phyloP scores from a whole-genome alignment of 2,329 filamentous ascomycete genomes.

The Elsinoe fawcettii region DNA sequence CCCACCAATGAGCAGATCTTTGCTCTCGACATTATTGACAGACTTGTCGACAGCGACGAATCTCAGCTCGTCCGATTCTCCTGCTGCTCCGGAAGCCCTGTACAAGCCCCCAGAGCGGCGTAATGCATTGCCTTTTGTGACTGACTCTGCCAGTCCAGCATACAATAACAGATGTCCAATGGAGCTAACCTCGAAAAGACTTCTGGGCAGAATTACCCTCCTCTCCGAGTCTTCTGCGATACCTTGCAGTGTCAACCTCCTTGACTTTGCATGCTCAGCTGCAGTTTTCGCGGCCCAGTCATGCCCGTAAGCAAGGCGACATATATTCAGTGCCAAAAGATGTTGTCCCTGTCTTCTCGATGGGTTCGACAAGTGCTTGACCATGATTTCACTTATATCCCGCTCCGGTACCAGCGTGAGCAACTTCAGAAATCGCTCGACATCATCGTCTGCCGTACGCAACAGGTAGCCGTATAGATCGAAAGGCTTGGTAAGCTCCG shows the following conservation, averaged over 20 bases:
- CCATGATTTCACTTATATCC: slow-evolving; percentile 61
- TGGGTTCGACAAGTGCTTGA: slow-evolving; percentile 58
- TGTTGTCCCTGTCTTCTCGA: slow-evolving; percentile 74
- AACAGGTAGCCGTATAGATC: slow-evolving; percentile 89
- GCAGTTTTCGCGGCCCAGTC: slow-evolving; percentile 57
- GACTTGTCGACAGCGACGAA: background rate
- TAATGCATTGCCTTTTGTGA: background rate
- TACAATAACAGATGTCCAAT: background rate
- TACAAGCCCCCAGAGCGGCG: slow-evolving; percentile 9
- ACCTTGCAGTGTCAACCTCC: slow-evolving; percentile 22
- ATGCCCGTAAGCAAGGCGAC: slow-evolving; percentile 68
- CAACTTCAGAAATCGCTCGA: slow-evolving; percentile 74
- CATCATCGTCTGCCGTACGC: slow-evolving; percentile 69
- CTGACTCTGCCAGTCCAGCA: background rate
- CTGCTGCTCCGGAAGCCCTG: background rate
- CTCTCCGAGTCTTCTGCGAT: background rate
- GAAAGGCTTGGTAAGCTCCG: slow-evolving; percentile 68
- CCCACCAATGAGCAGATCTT: background rate
- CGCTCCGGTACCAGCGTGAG: slow-evolving; percentile 78
- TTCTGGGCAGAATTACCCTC: background rate
- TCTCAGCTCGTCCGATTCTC: background rate
- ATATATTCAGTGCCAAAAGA: slow-evolving; percentile 70
- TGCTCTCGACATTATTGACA: background rate
- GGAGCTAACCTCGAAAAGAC: background rate
- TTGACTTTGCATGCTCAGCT: slow-evolving; percentile 44